Base-by-base conservation (phyloP, 805 yeast species). In the Pichia deserticola region DNA sequence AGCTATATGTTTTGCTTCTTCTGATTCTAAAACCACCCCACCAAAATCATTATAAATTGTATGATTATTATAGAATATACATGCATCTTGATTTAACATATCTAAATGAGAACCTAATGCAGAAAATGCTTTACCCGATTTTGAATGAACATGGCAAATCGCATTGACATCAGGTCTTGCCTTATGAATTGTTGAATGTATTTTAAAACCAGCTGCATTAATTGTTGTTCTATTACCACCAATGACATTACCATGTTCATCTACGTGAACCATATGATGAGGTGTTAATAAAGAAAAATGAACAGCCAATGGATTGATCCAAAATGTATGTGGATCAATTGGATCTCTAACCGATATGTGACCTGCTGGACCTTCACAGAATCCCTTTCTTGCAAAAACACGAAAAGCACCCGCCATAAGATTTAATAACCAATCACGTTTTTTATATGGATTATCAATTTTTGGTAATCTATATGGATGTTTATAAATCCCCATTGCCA, bases 321-420 rank as follows among this genome's bases (percentile, higher is more conserved):
- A 88, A 64, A 88, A 88, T 4, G 92, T 85, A 42, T 73, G 63
- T 15, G 84, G 84, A 55, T 83, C 80, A 41, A 85, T 79, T 3
- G 96, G 96, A 60, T 88, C 96, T 57, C 93, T 76, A 11, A 88
- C 76, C 7, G 93, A 84, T 51, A 88, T 87, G 62, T 88, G 96
- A 25, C 96, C 96, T 0, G 95, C 89, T 27, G 80, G 65, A 11
- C 95, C 96, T 63, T 86, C 89, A 15, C 81, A 72, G 65, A 69
- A 87, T 15, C 87, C 88, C 56, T 77, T 79, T 60, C 93, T 75
- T 12, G 87, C 89, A 64, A 88, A 86, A 1, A 84, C 77, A 53
- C 95, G 74, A 71, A 87, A 87, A 1, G 92, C 90, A 34, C 83
- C 93, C 1, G 95, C 95, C 83, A 84, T 79, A 58, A 86, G 95